A percentile compares a stretch with the other conserved stretches of the same genome.
Conservation (phyloP, 1,139 yeast species). For the Debaryomyces robertsiae region DNA sequence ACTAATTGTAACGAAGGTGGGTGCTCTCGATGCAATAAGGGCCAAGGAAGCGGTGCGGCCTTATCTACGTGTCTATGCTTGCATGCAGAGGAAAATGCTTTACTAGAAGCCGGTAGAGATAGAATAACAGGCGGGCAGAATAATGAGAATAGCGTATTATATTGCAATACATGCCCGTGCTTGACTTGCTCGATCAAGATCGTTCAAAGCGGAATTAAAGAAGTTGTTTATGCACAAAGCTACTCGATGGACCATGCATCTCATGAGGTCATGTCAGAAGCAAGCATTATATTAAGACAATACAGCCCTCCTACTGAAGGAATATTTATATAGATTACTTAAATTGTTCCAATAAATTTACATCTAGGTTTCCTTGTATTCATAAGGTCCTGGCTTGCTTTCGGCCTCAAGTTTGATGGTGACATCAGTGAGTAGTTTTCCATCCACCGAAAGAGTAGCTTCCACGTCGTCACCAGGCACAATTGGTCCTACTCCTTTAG, state of each 20-base stretch:
- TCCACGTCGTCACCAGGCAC: constrained; percentile 74
- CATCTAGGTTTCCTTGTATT: constrained; percentile 53
- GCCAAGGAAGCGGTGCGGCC: constrained; percentile 61
- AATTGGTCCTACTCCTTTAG: constrained; percentile 93
- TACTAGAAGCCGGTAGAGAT: constrained; percentile 91
- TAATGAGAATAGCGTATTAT: constrained; percentile 57
- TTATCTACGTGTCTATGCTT: constrained; percentile 86
- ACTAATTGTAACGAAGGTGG: constrained; percentile 95
- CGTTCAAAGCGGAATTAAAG: constrained; percentile 87
- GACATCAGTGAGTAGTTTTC: constrained; percentile 54
- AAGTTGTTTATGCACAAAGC: constrained; percentile 92
- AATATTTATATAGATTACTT: constrained; percentile 31
- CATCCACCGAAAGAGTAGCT: constrained; percentile 62
- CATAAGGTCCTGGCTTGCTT: constrained; percentile 81
- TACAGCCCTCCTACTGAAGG: constrained; percentile 63
- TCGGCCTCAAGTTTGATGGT: constrained; percentile 56
- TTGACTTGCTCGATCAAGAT: constrained; percentile 93
- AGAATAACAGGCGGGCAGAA: constrained; percentile 46
- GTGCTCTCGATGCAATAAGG: constrained; percentile 78
- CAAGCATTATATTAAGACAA: constrained; percentile 74
- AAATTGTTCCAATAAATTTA: neutral
- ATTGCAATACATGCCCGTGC: constrained; percentile 98
- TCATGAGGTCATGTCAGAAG: constrained; percentile 69
- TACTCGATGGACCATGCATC: constrained; percentile 88
- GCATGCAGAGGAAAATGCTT: constrained; percentile 97